A percentile compares a stretch with the other conserved stretches of the same genome.
Evolutionary conservation across 2,329 filamentous ascomycete genomes (phyloP).

Genomic region (Aspergillus sp.): DNA sequence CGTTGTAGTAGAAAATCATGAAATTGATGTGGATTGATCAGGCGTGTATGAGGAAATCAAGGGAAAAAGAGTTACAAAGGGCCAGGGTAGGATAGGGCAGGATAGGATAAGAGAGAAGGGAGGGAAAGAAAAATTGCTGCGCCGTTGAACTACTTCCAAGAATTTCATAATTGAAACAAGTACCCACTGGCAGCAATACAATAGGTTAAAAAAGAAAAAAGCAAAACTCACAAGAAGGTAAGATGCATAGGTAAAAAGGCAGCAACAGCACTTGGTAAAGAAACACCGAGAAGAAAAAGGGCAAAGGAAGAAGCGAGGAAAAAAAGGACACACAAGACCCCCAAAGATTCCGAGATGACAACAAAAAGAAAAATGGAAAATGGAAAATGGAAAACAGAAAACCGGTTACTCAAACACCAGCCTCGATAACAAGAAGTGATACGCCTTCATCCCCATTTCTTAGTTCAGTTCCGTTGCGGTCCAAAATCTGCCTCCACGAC

Average conservation of each 20-base stretch:
- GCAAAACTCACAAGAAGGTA: conserved; percentile 16
- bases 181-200: conserved; percentile 13
- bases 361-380: conserved; percentile 3
- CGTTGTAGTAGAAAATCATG: conserved; percentile 12
- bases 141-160: conserved; percentile 23
- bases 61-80: too few relatives aligned
- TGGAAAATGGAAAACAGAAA: conserved; percentile 7
- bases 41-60: too few relatives aligned
- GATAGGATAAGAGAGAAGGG: conserved; percentile 16
- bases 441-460: conserved; percentile 24
- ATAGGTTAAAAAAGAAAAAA: conserved; percentile 4
- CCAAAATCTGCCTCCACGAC: conserved; percentile 57
- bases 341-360: conserved; percentile 36
- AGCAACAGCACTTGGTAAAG: too few relatives aligned
- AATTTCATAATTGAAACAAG: conserved; percentile 16
- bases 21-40: neutral
- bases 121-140: conserved; percentile 12
- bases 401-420: conserved; percentile 31
- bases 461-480: conserved; percentile 34
- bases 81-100: too few relatives aligned
- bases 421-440: conserved; percentile 22
- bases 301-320: conserved; percentile 8
- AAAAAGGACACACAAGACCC: conserved; percentile 21
- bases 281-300: conserved; percentile 7
- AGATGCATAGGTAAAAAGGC: conserved; percentile 3